Conservation (phyloP, 1,284 basidiomycete species). For the Trichosporon faecale region DNA sequence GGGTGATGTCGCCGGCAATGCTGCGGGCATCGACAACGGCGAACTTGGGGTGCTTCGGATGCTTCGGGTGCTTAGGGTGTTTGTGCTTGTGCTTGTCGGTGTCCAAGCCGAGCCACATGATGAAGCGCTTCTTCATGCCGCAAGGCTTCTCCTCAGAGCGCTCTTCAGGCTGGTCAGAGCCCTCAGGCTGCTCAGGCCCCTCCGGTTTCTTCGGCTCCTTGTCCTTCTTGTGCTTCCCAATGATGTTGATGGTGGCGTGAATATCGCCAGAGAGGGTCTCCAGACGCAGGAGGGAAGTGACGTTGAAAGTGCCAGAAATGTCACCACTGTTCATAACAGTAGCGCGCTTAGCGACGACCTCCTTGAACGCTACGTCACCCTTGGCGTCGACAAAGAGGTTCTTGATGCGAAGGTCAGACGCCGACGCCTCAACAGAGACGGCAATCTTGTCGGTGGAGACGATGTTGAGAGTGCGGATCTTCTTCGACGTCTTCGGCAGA, state of each 20-base stretch:
- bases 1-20: conserved; percentile 29
- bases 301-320: conserved; percentile 38
- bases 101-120: not conserved
- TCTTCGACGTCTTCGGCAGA: conserved; percentile 20
- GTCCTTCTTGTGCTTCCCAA: conserved; percentile 12
- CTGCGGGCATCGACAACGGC: conserved; percentile 31
- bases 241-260: conserved; percentile 31
- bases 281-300: conserved; percentile 28
- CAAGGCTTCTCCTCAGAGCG: not conserved
- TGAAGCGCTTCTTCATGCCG: conserved; percentile 3
- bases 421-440: conserved; percentile 26
- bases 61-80: conserved; percentile 18
- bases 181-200: conserved; percentile 18
- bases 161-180: conserved; percentile 14
- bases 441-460: conserved; percentile 19
- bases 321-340: conserved; percentile 23
- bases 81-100: conserved; percentile 24
- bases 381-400: conserved; percentile 23
- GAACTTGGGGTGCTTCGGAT: conserved; percentile 16
- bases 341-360: conserved; percentile 14
- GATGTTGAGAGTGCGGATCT: conserved; percentile 23
- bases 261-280: conserved; percentile 36
- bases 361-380: conserved; percentile 22
- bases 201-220: conserved; percentile 12
- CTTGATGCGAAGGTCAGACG: conserved; percentile 23